phyloP scores from a whole-genome alignment of 768 basidiomycete genomes.

The Agaricus sinodeliciosus region DNA sequence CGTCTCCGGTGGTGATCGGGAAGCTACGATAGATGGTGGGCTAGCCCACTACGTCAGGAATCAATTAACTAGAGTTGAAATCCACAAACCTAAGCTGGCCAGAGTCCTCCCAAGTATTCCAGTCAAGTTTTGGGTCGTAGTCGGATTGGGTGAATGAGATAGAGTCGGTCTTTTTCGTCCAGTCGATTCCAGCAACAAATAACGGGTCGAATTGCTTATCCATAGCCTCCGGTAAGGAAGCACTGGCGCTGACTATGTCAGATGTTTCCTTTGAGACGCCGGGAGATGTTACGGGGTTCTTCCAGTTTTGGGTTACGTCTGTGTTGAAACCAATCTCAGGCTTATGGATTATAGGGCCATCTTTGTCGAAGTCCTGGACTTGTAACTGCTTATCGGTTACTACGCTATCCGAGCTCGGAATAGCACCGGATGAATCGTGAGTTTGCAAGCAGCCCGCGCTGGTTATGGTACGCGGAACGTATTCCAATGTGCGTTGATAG shows the following conservation, averaged over 20 bases:
- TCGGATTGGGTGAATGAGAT: conserved; percentile 26
- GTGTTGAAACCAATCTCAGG: neutral
- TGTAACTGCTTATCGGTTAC: neutral
- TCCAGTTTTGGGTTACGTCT: neutral
- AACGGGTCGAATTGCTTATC: neutral
- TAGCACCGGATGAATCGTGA: neutral
- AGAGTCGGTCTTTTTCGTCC: conserved; percentile 28
- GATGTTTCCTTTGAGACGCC: neutral
- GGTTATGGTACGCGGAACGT: neutral
- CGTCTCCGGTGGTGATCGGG: neutral
- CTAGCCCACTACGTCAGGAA: neutral
- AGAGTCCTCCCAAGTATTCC: conserved; percentile 21
- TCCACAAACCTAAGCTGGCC: conserved; percentile 4
- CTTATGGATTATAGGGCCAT: neutral
- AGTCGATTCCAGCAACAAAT: conserved; percentile 16
- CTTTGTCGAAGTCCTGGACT: neutral
- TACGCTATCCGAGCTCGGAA: neutral
- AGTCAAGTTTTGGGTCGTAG: conserved; percentile 17
- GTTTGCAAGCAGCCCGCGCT: conserved; percentile 1
- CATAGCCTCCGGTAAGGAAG: neutral
- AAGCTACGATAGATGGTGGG: neutral
- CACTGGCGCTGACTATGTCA: neutral
- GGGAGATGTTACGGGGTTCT: neutral
- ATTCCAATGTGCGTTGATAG: neutral
- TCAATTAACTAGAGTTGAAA: neutral